Conservation (phyloP, 306 rosid genomes). For the Prosopis cineraria region DNA sequence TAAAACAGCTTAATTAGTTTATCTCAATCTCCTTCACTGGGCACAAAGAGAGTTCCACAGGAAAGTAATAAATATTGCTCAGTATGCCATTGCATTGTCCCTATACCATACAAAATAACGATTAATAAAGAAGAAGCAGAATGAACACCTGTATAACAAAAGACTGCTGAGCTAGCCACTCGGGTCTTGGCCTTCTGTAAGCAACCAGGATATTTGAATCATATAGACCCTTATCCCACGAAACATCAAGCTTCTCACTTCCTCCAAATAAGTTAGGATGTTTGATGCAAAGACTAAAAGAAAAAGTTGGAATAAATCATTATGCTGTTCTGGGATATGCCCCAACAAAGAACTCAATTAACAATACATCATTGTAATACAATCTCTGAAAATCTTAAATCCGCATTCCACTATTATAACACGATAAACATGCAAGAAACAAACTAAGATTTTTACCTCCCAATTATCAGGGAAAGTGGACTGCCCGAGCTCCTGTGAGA, state of each 20-base stretch:
- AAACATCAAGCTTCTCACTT: constrained; percentile 88
- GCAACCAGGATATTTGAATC: constrained; percentile 78
- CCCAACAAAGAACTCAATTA: neutral
- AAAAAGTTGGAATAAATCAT: constrained; percentile 12
- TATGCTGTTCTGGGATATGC: neutral
- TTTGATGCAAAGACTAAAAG: constrained; percentile 74
- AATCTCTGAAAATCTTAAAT: neutral
- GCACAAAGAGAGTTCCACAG: constrained; percentile 3
- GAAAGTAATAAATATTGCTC: neutral
- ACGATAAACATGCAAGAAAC: neutral
- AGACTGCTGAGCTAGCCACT: constrained; percentile 84
- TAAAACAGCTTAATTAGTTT: neutral
- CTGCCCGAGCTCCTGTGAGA: constrained; percentile 55
- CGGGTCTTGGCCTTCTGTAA: constrained; percentile 77
- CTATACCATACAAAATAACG: constrained; percentile 3
- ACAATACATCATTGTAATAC: neutral
- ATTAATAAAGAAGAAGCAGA: constrained; percentile 10
- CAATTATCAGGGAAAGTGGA: constrained; percentile 77
- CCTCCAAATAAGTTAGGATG: constrained; percentile 94
- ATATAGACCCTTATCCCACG: constrained; percentile 84
- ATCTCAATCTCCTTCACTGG: constrained; percentile 12
- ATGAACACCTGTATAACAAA: constrained; percentile 64
- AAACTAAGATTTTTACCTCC: constrained; percentile 61
- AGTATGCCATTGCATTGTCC: neutral
- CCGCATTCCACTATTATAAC: neutral